phyloP scores from a whole-genome alignment of 257 asterid genomes.

The Scutellaria baicalensis region DNA sequence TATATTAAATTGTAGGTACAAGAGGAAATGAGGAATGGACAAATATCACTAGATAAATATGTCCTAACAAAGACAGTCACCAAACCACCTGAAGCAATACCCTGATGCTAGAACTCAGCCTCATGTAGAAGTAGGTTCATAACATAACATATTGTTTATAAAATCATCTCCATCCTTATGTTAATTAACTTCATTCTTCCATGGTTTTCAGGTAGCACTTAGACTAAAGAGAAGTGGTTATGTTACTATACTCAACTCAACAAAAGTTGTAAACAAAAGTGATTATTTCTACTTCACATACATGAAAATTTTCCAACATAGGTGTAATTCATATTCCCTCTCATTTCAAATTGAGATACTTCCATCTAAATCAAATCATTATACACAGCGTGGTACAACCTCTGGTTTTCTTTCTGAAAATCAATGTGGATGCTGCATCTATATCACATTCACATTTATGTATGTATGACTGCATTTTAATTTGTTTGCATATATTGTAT shows the following conservation, averaged over 20 bases:
- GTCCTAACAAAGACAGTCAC: conserved; percentile 85
- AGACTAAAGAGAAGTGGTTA: conserved; percentile 80
- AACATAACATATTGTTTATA: neutral
- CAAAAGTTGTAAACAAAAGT: too few relatives aligned
- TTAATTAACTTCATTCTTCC: conserved; percentile 10
- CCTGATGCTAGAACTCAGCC: conserved; percentile 96
- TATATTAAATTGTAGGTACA: conserved; percentile 54
- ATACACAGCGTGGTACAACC: neutral
- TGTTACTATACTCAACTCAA: too few relatives aligned
- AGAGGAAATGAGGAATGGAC: conserved; percentile 89
- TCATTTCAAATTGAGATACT: neutral
- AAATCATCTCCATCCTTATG: neutral
- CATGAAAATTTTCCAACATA: neutral
- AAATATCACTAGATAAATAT: conserved; percentile 77
- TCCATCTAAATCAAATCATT: neutral
- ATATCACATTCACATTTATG: neutral
- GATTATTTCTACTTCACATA: neutral
- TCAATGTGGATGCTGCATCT: neutral
- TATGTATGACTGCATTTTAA: neutral
- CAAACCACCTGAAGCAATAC: conserved; percentile 91
- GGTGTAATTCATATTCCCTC: neutral
- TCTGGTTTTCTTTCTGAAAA: neutral
- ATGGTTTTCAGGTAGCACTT: conserved; percentile 74
- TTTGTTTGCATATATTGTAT: too few relatives aligned
- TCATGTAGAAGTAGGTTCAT: conserved; percentile 79